Conservation (phyloP, 805 yeast genomes). For the Pichia gijzeniarum region DNA sequence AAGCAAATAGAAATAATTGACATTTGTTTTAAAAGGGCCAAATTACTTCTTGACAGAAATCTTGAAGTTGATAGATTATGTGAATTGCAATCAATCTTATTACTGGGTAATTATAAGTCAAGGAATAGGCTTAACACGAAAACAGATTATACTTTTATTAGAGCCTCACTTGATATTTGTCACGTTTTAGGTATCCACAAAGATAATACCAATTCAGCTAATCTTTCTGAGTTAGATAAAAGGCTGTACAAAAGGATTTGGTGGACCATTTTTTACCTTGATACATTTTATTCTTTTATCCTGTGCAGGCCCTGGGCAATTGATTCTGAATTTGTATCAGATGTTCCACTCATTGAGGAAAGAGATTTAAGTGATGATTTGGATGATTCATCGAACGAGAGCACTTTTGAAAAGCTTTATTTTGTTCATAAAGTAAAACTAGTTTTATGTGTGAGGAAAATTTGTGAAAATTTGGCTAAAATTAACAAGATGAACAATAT, state of each 20-base stretch:
- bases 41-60: slow-evolving; percentile 64
- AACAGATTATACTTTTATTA: slow-evolving; percentile 57
- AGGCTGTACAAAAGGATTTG: slow-evolving; percentile 61
- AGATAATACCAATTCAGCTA: slow-evolving; percentile 19
- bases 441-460: slow-evolving; percentile 59
- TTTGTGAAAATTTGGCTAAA: slow-evolving; percentile 22
- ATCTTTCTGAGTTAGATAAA: slow-evolving; percentile 16
- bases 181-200: slow-evolving; percentile 75
- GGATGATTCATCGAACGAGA: slow-evolving; percentile 34
- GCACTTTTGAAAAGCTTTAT: slow-evolving; percentile 39
- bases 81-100: slow-evolving; percentile 52
- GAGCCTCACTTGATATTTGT: slow-evolving; percentile 63
- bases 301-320: slow-evolving; percentile 69
- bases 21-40: slow-evolving; percentile 65
- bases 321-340: slow-evolving; percentile 55
- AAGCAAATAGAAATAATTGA: slow-evolving; percentile 33
- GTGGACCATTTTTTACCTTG: slow-evolving; percentile 73
- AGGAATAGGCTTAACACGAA: slow-evolving; percentile 61
- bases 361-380: slow-evolving; percentile 58
- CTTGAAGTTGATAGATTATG: slow-evolving; percentile 60
- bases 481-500: background rate
- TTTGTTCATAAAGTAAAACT: slow-evolving; percentile 59
- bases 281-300: slow-evolving; percentile 56
- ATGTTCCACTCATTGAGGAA: slow-evolving; percentile 64
- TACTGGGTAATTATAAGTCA: slow-evolving; percentile 68